Base-by-base conservation (phyloP, 2,329 filamentous ascomycete genomes). In the Ceratocystis harringtonii region DNA sequence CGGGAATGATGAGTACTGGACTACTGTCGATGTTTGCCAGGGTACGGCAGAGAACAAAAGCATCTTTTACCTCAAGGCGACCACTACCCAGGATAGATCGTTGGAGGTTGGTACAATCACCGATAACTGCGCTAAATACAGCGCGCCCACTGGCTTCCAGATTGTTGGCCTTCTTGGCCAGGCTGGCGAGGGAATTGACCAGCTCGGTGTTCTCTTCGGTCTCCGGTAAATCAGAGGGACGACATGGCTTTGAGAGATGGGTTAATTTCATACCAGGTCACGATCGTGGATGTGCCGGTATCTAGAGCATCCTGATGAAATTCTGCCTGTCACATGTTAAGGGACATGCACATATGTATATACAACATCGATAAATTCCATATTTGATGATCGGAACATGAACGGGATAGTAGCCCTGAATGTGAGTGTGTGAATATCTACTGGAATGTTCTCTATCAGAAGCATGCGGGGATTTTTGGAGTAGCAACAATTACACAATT, bases 101-200 rank as follows among this genome's bases (percentile, higher is more conserved):
- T 68, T 84, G 4, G 70, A 72, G 15, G 72, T 77, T 1, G 81
- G 82, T 1, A 77, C 72, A 0, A 69, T 72, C 41, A 83, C 1
- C 80, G 0, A 71, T 68, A 8, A 79, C 66, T 84, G 81, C 70
- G 70, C 72, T 2, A 76, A 75, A 1, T 79, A 75, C 63, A 73
- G 70, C n/a, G 80, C 80, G 1, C 78, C 78, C 19, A 66, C 67
- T 0, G 80, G 79, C 2, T 82, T 77, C 75, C 76, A 77, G 63
- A 78, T 83, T 70, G 77, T 80, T n/a, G 81, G 81, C 2, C 81
- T 78, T 68, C 70, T 78, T 64, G 80, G 81, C n/a, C 77, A 80
- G 70, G 73, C 70, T 67, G 82, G 80, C 0, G 79, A 82, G 65
- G 81, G 84, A 72, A 70, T 85, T 60, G 81, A 84, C 71, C 78